A percentile compares a stretch with the other conserved stretches of the same genome.
Conservation (phyloP, 164 flowering plant species). For the Stephania yunnanensis region DNA sequence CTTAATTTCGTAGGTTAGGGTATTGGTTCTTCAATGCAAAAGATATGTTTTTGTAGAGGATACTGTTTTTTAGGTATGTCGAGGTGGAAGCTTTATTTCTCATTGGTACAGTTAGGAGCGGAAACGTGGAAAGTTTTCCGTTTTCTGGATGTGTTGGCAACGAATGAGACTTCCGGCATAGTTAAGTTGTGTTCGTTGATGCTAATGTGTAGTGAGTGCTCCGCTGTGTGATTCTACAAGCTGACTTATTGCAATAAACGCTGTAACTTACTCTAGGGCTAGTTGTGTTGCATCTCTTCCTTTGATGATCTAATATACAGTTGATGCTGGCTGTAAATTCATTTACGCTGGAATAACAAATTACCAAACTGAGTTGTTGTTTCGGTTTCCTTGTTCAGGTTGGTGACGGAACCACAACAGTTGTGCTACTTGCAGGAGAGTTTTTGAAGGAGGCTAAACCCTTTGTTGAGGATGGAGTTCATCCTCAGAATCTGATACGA, state of each 20-base stretch:
- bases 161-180: background rate
- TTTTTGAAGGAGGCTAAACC: slow-evolving; percentile 96
- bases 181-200: background rate
- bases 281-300: background rate
- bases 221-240: too few species aligned
- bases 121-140: too few species aligned
- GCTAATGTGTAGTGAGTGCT: background rate
- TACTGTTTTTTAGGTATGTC: too few species aligned
- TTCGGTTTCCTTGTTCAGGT: slow-evolving; percentile 41
- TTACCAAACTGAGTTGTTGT: background rate
- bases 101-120: too few species aligned
- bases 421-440: slow-evolving; percentile 92
- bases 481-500: slow-evolving; percentile 81
- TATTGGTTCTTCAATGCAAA: too few species aligned
- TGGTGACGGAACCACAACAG: slow-evolving; percentile 98
- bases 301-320: background rate
- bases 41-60: background rate
- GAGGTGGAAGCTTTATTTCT: too few species aligned
- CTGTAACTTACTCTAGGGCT: background rate
- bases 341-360: background rate
- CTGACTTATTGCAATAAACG: too few species aligned
- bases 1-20: background rate
- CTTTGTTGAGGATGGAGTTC: slow-evolving; percentile 94
- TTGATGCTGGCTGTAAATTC: background rate
- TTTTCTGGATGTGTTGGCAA: background rate